Percentiles rank a stretch among this genome's conserved stretches.
Conservation (phyloP, 129 eudicot species). For the Tagetes patula region DNA sequence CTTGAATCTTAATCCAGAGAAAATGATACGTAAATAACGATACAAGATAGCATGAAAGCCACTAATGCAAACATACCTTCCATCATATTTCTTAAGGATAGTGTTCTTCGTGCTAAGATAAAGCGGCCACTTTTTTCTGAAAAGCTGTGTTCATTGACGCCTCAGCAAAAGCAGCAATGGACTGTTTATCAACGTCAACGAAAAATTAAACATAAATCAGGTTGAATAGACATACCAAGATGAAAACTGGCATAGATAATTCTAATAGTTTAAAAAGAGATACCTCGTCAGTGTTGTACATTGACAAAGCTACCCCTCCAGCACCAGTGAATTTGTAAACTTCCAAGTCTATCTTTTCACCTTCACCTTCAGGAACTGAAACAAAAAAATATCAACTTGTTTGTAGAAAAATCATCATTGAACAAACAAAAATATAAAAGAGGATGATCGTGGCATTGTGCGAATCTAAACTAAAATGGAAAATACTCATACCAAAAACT, state of each 20-base stretch:
- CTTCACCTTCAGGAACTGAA: conserved; percentile 20
- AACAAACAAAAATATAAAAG: neutral
- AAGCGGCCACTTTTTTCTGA: conserved; percentile 66
- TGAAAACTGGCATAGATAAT: neutral
- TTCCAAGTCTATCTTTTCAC: conserved; percentile 21
- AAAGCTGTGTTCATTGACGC: conserved; percentile 67
- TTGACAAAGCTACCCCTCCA: conserved; percentile 22
- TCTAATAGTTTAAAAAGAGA: neutral
- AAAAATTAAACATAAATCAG: neutral
- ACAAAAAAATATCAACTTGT: neutral
- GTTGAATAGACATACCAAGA: neutral
- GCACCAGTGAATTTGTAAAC: conserved; percentile 15
- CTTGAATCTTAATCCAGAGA: conserved; percentile 50
- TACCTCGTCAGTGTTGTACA: conserved; percentile 24
- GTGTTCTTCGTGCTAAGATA: conserved; percentile 64
- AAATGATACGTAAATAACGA: neutral
- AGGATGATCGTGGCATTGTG: neutral
- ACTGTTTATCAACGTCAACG: conserved; percentile 19
- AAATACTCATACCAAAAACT: conserved; percentile 56
- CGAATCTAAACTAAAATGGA: neutral
- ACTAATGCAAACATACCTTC: conserved; percentile 42
- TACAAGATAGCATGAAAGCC: neutral
- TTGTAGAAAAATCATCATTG: neutral
- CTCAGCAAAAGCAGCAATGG: conserved; percentile 62
- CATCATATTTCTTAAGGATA: conserved; percentile 49